Evolutionary conservation across 208 protist genomes (phyloP), one percentile per base, ranked within the genome.

Genomic region (Crithidia bombi): DNA sequence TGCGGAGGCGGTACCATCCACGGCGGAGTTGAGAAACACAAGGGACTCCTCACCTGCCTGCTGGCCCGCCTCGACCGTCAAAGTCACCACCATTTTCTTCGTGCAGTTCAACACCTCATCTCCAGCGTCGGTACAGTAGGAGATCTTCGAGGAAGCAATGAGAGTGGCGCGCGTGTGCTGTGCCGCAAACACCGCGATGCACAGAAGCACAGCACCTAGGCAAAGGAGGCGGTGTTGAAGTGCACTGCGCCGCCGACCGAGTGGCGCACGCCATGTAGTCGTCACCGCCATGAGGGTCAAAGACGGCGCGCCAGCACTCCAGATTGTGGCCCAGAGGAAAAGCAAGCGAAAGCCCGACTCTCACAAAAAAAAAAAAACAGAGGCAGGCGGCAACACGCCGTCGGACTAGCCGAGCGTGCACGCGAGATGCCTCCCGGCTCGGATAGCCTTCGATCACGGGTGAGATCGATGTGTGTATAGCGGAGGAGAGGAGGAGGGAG

Each of bases 51-150:
- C 78, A 5, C 65, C 89, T 3, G 74, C 70, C 30, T 58, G 35
- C 68, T 94, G 91, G 0, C 64, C 82, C 17, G 63, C 80, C 47
- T 92, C 86, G 28, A 94, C 87, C 4, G 89, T 83, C 15, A 96
- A 62, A 2, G 83, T 84, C 43, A 92, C 82, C 7, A 96, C 73
- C 75, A 96, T 81, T 70, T 94, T 96, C 25, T 78, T 85, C 46
- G 72, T 67, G 71, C 92, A 96, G 54, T 73, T 77, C 14, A 86
- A n/a, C 2, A 67, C 56, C 23, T 83, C 79, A 35, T 51, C 58
- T 23, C 86, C 81, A 1, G 66, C 55, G 65, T 86, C 77, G 30
- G 73, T 78, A 68, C 91, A 96, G 72, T 89, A 79, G 51, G 92
- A 77, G 59, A 96, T 90, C 19, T 73, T 78, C 19, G 87, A 93